These are phyloP conservation scores for Eucalyptus sp. DNA, from an alignment of 345 rosid genomes.

Conservation along the genomic window DNA sequence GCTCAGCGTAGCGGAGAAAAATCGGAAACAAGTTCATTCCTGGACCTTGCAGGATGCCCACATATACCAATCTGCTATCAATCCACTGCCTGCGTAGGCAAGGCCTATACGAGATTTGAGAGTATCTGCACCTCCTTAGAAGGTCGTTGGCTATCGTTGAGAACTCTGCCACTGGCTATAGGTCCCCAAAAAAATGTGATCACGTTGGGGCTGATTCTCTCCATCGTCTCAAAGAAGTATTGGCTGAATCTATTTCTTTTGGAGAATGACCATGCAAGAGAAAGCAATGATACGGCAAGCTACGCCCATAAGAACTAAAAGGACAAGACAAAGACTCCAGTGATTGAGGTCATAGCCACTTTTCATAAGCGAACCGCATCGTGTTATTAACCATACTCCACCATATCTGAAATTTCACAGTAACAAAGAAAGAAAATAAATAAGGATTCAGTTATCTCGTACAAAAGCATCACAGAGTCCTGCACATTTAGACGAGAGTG, in stretches of 20 bases:
- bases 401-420: constrained; percentile 36
- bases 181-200: neutral
- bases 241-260: constrained; percentile 31
- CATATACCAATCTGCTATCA: neutral
- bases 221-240: neutral
- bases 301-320: constrained; percentile 49
- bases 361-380: constrained; percentile 70
- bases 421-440: neutral
- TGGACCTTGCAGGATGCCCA: neutral
- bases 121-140: neutral
- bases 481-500: neutral
- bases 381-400: constrained; percentile 95
- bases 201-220: neutral
- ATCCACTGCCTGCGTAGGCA: neutral
- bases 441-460: neutral
- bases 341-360: constrained; percentile 58
- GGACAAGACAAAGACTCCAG: constrained; percentile 45
- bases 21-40: neutral
- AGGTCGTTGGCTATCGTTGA: neutral
- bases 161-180: neutral
- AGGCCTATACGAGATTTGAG: neutral
- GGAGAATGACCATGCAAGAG: constrained; percentile 50
- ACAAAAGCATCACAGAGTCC: neutral
- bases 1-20: neutral
- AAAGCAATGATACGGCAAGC: constrained; percentile 47